Base-by-base conservation (phyloP, 108 stramenopile genomes). In the Skeletonema menzelii region DNA sequence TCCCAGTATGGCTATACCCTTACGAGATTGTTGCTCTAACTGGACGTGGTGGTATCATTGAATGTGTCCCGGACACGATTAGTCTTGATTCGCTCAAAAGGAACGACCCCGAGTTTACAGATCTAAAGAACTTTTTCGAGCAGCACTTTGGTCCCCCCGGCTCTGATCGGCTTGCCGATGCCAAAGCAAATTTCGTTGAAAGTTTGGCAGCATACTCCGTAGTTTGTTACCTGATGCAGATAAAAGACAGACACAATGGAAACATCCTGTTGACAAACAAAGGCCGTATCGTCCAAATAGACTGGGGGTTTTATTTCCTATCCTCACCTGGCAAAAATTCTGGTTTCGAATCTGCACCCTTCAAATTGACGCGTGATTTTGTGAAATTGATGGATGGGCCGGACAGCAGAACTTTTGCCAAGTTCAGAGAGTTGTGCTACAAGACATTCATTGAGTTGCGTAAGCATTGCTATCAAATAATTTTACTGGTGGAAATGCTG, bases 231-330 rank as follows among this genome's bases (percentile, higher is more conserved):
- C 63, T 98, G n/a, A 77, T 99, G 38, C 96, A 97, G 80, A 95
- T 99, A 76, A 99, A 99, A 84, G 98, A 99, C 66, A 77, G 98
- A 15, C 97, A 97, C 85, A 97, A 97, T 71, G 96, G 96, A 13
- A 98, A 99, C 63, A 97, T 99, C 72, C 72, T 99, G 14, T 63
- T 99, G 0, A 95, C 96, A 76, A 94, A 94, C 49, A 88, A 86
- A 60, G 99, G 99, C 11, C 97, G 96, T 60, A 65, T 99, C 42
- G 86, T 97, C 58, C 98, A 99, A 67, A 98, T 99, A 56, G 95
- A 96, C 68, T 96, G 91, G 69, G 95, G 95, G 1, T 93, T 96
- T 67, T 96, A 97, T 77, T 98, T 97, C 75, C 78, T 94, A 32
- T 92, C 90, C 13, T 87, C 90, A 11, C 98, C 98, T 2, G 98